Base-by-base conservation (phyloP, 1,284 basidiomycete species). In the Naganishia liquefaciens region DNA sequence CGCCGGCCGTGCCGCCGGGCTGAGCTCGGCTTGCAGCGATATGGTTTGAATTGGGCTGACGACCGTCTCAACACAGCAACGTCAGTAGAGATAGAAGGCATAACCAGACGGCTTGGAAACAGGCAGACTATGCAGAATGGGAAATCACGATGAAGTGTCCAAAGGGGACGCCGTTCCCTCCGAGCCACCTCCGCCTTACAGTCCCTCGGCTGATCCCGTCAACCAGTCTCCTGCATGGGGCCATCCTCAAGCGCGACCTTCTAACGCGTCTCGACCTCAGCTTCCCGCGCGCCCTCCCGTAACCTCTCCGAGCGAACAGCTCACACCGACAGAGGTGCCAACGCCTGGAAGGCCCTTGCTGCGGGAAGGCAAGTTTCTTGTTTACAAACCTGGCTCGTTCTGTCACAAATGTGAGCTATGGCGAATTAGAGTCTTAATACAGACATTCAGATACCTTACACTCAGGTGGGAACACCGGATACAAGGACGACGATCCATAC, bases 401-500 rank as follows among this genome's bases (percentile, higher is more conserved):
- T 79, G 78, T 65, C 46, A 61, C 11, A 78, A 78, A 65, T 79
- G 78, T 73, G 54, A 58, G 71, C 68, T 10, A 28, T 9, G 17
- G n/a, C 11, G 17, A 21, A 19, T 39, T 17, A 44, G 15, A 25
- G 42, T 15, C 15, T 49, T 13, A 19, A 30, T 30, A n/a, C 23
- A 21, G 19, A 17, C 11, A 37, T 13, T 62, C 19, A 19, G 23
- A 30, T 54, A 0, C 44, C 23, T n/a, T 37, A 28, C 19, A n/a
- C 28, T n/a, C 46, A 74, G 73, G 73, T 66, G 42, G 60, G 3
- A 79, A 79, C 64, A 79, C 78, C 19, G 78, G 78, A 9, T 79
- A 75, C 68, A 78, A 78, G 65, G 66, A 71, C 9, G 69, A 68
- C 42, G 75, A 79, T 67, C 75, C 76, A 3, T 69, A 66, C 19